Conservation (phyloP, 257 asterid species). For the Nicotiana tabacum region DNA sequence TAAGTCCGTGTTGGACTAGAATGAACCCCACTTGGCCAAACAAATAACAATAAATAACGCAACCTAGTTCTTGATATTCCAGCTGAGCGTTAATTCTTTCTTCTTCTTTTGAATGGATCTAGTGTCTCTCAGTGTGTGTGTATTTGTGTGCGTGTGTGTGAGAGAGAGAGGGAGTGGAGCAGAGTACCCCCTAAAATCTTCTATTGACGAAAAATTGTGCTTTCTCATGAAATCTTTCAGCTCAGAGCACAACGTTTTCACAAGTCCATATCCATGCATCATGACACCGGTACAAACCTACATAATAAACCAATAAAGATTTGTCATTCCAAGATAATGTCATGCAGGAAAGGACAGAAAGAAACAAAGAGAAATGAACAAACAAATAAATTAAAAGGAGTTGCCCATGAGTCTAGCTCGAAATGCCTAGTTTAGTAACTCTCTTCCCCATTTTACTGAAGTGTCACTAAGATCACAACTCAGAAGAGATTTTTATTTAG, state of each 20-base stretch:
- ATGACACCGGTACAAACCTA: conserved; percentile 94
- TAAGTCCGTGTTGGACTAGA: background rate
- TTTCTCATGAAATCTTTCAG: conserved; percentile 75
- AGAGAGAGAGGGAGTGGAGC: background rate
- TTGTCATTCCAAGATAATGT: background rate
- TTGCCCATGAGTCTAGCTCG: background rate
- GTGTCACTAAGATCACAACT: background rate
- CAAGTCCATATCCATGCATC: conserved; percentile 95
- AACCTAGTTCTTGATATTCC: background rate
- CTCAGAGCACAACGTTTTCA: conserved; percentile 74
- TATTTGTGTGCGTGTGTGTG: background rate
- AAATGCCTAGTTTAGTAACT: background rate
- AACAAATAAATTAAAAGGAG: background rate
- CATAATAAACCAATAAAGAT: background rate
- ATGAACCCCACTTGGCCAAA: background rate
- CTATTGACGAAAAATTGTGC: conserved; percentile 67
- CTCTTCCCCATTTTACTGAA: background rate
- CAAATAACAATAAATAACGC: background rate
- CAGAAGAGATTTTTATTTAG: background rate
- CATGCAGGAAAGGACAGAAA: background rate
- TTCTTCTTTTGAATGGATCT: background rate
- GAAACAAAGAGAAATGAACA: background rate
- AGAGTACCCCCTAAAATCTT: conserved; percentile 78
- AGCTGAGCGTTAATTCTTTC: background rate
- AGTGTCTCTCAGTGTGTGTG: background rate